These are phyloP conservation scores for Lithocarpus polystachyus DNA, from an alignment of 306 rosid genomes.

Conservation along the genomic window DNA sequence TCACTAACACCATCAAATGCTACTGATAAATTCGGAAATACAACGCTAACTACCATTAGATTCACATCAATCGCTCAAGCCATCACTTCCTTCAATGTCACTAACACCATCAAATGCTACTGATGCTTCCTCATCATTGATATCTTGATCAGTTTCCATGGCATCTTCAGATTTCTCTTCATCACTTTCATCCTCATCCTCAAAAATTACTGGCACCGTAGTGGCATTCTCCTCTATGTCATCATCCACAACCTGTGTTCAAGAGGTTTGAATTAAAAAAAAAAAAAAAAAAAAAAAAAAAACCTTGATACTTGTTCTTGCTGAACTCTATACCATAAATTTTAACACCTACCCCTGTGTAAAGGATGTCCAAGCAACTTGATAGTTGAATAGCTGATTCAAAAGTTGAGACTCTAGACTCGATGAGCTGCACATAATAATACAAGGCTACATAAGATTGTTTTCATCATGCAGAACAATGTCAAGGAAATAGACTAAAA, in stretches of 20 bases:
- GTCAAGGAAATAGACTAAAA: neutral
- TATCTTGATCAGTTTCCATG: conserved; percentile 65
- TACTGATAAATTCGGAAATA: conserved; percentile 8
- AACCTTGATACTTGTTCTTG: neutral
- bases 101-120: conserved; percentile 39
- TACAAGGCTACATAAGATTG: neutral
- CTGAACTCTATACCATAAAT: neutral
- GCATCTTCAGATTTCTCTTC: conserved; percentile 54
- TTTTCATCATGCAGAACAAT: neutral
- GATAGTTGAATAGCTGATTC: conserved; percentile 64
- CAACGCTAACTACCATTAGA: neutral
- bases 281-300: too few species aligned
- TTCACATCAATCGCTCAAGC: conserved; percentile 28
- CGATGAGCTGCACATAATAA: conserved; percentile 55
- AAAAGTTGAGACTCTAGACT: conserved; percentile 72
- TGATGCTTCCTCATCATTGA: conserved; percentile 28
- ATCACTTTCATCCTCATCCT: conserved; percentile 61
- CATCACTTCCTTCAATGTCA: conserved; percentile 48
- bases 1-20: conserved; percentile 41
- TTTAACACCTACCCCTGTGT: conserved; percentile 45
- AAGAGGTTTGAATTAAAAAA: neutral
- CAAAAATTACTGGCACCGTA: conserved; percentile 46
- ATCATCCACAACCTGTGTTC: conserved; percentile 55
- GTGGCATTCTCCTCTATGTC: conserved; percentile 40
- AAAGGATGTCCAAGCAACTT: conserved; percentile 59